Evolutionary conservation across 345 rosid genomes (phyloP), one percentile per base, ranked within the genome.

Genomic region (Hibiscus trionum): DNA sequence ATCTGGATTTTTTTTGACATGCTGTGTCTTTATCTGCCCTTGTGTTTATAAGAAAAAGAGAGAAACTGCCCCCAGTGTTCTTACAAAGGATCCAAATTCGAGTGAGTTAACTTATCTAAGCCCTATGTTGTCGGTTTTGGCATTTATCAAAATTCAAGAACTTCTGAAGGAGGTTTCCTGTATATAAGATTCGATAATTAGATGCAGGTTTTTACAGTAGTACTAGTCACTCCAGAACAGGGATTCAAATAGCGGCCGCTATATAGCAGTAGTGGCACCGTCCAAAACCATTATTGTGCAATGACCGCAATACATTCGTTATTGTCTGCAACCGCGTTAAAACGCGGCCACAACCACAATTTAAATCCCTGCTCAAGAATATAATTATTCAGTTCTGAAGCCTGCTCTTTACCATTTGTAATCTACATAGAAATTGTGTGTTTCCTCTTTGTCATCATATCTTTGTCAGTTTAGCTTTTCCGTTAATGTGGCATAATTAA

Each of bases 21-120:
- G 86, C 64, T 92, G 97, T 63, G 82, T 66, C 58, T 14, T 87
- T 17, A 78, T 89, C 52, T 92, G 91, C 69, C 94, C 93, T 19
- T 89, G 96, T 78, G 66, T 89, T 69, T 81, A 83, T 58, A 80
- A 78, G 73, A 90, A 80, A 82, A 86, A 78, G 80, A 92, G 81
- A 86, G 86, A 86, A 75, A 78, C 83, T 73, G 68, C 87, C 6
- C 86, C 79, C 61, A 68, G 84, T 68, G 89, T 89, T 78, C 86
- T 84, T 66, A 72, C 84, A 7, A 90, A 80, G 79, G 96, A 89
- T 19, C 80, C 72, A 47, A 77, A 77, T 82, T 86, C 96, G 81
- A 78, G 99, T 95, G 69, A 88, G 82, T 83, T 75, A 27, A 59
- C 26, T 44, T 64, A 53, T 76, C 17, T 60, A 27, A 29, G 62